Evolutionary conservation across 2,329 filamentous ascomycete genomes (phyloP).

Genomic region (Fusarium heterosporum): DNA sequence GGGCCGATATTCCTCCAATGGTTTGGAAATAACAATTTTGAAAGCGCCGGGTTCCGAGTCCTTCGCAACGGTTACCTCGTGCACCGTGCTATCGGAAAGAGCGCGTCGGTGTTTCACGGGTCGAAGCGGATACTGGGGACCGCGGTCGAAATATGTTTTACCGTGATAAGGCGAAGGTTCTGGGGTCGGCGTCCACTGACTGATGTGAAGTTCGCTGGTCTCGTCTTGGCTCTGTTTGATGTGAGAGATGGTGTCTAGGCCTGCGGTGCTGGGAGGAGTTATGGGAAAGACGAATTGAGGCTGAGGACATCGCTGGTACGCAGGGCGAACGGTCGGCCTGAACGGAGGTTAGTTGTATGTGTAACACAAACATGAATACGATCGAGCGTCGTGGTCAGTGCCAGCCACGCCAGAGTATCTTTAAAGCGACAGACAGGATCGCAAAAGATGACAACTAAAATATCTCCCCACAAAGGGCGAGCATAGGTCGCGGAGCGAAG

Average conservation of each 20-base stretch:
- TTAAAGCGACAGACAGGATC: constrained; percentile 26
- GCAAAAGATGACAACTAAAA: constrained; percentile 21
- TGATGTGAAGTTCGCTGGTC: constrained; percentile 47
- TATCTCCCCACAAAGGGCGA: constrained; percentile 31
- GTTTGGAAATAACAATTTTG: constrained; percentile 83
- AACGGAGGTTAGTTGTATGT: constrained; percentile 39
- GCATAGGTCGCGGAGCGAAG: constrained; percentile 28
- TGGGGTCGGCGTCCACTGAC: constrained; percentile 59
- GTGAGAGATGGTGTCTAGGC: constrained; percentile 60
- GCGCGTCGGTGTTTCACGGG: constrained; percentile 67
- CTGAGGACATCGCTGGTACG: constrained; percentile 70
- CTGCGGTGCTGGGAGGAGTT: constrained; percentile 70
- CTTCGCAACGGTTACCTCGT: constrained; percentile 67
- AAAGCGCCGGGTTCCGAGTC: constrained; percentile 75
- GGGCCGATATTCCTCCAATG: constrained; percentile 68
- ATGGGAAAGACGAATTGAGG: constrained; percentile 70
- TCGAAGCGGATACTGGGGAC: constrained; percentile 34
- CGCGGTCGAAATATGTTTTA: constrained; percentile 49
- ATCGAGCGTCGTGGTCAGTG: constrained; percentile 24
- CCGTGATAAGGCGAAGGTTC: constrained; percentile 53
- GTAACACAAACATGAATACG: constrained; percentile 29
- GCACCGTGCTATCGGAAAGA: constrained; percentile 81
- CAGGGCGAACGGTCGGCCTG: constrained; percentile 72
- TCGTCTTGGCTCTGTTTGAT: constrained; percentile 45
- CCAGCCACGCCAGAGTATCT: constrained; percentile 31